Conservation (phyloP, 2,329 filamentous ascomycete genomes). For the Thielaviopsis musarum region DNA sequence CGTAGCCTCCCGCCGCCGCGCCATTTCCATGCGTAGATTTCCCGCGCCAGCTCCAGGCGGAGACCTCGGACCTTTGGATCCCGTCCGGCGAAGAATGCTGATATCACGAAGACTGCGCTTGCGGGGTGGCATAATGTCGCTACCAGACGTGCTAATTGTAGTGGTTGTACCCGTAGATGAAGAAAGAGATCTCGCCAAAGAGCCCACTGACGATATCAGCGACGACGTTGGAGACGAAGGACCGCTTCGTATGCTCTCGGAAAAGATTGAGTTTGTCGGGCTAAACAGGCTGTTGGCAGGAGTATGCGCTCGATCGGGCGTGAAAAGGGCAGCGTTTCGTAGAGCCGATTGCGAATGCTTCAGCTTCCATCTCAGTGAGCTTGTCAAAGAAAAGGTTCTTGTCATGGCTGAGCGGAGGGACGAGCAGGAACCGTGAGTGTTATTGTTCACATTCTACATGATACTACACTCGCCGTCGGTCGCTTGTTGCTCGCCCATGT, state of each 20-base stretch:
- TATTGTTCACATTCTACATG: slow-evolving; percentile 12
- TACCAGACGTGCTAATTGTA: too few species aligned
- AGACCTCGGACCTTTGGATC: background rate
- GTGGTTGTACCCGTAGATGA: too few species aligned
- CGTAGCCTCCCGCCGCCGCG: slow-evolving; percentile 3
- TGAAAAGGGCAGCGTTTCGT: too few species aligned
- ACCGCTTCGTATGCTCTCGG: too few species aligned
- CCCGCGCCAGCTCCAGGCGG: background rate
- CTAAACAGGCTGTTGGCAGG: too few species aligned
- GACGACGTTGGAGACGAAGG: too few species aligned
- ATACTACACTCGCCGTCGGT: slow-evolving; percentile 12
- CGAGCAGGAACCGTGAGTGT: background rate
- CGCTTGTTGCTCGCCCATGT: slow-evolving; percentile 49
- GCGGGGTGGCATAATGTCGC: background rate
- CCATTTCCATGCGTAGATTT: slow-evolving; percentile 9
- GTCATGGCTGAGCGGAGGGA: slow-evolving; percentile 1
- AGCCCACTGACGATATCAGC: too few species aligned
- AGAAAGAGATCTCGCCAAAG: too few species aligned
- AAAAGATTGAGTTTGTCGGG: too few species aligned
- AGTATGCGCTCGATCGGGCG: too few species aligned
- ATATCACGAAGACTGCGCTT: background rate
- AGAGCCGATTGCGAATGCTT: too few species aligned
- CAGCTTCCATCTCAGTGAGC: too few species aligned
- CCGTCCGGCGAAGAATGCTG: background rate
- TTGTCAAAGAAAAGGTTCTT: background rate